phyloP scores from a whole-genome alignment of 148 eudicot genomes.

The Nepenthes mirabilis region DNA sequence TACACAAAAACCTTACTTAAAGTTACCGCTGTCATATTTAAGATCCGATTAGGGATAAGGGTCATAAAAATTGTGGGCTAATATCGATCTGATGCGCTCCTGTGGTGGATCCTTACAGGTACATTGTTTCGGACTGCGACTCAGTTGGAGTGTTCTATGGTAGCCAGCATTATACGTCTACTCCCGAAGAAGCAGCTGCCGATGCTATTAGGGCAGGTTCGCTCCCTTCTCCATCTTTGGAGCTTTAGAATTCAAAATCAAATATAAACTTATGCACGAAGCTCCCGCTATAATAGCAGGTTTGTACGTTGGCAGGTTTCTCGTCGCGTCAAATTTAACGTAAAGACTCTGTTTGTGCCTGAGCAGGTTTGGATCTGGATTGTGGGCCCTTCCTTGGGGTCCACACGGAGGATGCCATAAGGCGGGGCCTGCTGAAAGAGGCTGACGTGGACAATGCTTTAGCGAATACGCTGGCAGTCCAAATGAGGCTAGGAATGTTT shows the following conservation, averaged over 20 bases:
- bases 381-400: constrained; percentile 86
- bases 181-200: constrained; percentile 85
- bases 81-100: no score
- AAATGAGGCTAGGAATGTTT: constrained; percentile 91
- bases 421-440: constrained; percentile 40
- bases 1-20: no score
- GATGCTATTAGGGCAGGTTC: constrained; percentile 83
- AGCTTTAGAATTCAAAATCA: no score
- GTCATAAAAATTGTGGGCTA: no score
- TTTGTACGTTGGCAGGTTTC: no score
- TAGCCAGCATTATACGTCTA: constrained; percentile 68
- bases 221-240: background rate
- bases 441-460: constrained; percentile 66
- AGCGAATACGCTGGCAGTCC: constrained; percentile 45
- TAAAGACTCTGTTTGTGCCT: background rate
- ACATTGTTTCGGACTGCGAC: constrained; percentile 91
- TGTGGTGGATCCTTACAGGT: constrained; percentile 17
- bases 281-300: no score
- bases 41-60: no score
- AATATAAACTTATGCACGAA: no score
- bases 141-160: constrained; percentile 69
- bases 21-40: no score
- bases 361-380: constrained; percentile 76
- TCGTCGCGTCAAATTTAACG: background rate
- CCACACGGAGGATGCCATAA: constrained; percentile 57